These are phyloP conservation scores for Cystobasidium sp. DNA, from an alignment of 1,284 basidiomycete genomes.

Conservation along the genomic window DNA sequence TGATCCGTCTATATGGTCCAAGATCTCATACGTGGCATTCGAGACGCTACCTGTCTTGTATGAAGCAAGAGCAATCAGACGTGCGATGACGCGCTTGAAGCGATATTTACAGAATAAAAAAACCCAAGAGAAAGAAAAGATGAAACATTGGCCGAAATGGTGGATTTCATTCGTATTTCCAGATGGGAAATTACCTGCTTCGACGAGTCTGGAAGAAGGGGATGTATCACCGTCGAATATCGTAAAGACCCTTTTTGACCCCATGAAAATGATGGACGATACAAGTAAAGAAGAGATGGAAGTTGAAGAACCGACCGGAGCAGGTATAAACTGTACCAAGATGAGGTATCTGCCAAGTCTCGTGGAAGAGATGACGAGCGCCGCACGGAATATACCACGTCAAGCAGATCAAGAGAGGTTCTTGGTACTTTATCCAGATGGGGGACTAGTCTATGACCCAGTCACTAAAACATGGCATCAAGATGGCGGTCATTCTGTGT, in stretches of 20 bases:
- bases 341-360: conserved; percentile 29
- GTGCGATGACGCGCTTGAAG: conserved; percentile 63
- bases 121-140: conserved; percentile 39
- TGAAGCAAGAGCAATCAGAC: conserved; percentile 70
- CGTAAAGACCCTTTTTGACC: background rate
- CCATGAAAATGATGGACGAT: background rate
- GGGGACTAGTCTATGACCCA: conserved; percentile 66
- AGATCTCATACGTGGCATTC: conserved; percentile 71
- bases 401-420: conserved; percentile 53
- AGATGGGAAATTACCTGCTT: conserved; percentile 62
- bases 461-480: conserved; percentile 62
- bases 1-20: conserved; percentile 64
- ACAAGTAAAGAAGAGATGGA: conserved; percentile 47
- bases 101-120: conserved; percentile 50
- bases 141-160: conserved; percentile 61
- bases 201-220: conserved; percentile 52
- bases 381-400: conserved; percentile 23
- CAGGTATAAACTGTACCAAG: conserved; percentile 75
- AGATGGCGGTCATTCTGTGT: conserved; percentile 54
- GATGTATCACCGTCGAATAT: conserved; percentile 43
- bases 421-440: conserved; percentile 75
- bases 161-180: conserved; percentile 78
- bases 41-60: conserved; percentile 74
- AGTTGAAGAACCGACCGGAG: conserved; percentile 60
- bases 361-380: conserved; percentile 2